Evolutionary conservation across 805 yeast species (phyloP).

Genomic region (Tetrapisispora arboricola): DNA sequence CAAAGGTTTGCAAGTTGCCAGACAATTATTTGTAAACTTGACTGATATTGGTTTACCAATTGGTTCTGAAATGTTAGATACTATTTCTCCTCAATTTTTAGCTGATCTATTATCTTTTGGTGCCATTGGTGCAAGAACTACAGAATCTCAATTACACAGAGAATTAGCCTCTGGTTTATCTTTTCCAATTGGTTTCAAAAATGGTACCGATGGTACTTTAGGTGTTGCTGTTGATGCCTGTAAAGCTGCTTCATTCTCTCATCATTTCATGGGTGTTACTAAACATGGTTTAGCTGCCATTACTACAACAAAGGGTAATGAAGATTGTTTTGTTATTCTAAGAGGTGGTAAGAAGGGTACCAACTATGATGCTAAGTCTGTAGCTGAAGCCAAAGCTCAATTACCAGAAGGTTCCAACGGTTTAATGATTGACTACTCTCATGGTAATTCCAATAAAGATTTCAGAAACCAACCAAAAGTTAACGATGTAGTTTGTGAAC

Average conservation of each 20-base stretch:
- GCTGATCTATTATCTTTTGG: constrained; percentile 91
- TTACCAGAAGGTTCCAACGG: constrained; percentile 25
- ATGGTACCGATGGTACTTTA: constrained; percentile 93
- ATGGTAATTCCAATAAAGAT: constrained; percentile 88
- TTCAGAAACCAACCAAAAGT: constrained; percentile 91
- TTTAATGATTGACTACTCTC: constrained; percentile 95
- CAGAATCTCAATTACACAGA: constrained; percentile 95
- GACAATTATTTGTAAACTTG: constrained; percentile 69
- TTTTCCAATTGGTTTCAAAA: constrained; percentile 97
- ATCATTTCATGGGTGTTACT: constrained; percentile 89
- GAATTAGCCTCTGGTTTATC: constrained; percentile 94
- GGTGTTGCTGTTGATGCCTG: constrained; percentile 94
- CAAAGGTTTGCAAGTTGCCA: constrained; percentile 83
- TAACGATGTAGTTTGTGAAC: constrained; percentile 66
- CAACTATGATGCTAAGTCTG: constrained; percentile 71
- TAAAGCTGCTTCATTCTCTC: constrained; percentile 84
- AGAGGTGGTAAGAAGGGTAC: constrained; percentile 96
- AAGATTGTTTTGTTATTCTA: constrained; percentile 79
- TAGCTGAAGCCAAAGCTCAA: constrained; percentile 53
- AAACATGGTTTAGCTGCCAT: constrained; percentile 95
- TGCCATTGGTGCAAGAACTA: constrained; percentile 98
- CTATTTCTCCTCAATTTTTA: constrained; percentile 92
- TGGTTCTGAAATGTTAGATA: constrained; percentile 96
- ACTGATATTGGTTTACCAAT: constrained; percentile 79
- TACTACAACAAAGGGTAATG: constrained; percentile 89